Evolutionary conservation across 345 rosid genomes (phyloP), one percentile per base, ranked within the genome.

Genomic region (Populus simonii): DNA sequence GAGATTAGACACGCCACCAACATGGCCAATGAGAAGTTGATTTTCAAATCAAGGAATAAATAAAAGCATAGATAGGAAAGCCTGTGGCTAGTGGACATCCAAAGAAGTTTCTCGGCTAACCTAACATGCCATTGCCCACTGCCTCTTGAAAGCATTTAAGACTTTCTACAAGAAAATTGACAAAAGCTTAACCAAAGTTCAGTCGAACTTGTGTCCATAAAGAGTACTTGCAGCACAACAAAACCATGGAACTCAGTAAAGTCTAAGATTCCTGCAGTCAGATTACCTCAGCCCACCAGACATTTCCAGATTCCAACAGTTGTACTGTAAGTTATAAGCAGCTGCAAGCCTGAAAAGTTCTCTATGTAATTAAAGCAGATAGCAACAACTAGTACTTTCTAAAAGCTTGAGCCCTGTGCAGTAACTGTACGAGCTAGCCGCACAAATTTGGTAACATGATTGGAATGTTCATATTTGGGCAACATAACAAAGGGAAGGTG

Each of bases 371-470:
- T 45, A 68, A 73, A 68, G 66, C 55, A 70, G 41, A 66, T 27
- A n/a, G 29, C 33, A 57, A 35, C 59, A 74, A 45, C 13, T 17
- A 39, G 25, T 38, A 68, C 74, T 33, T 70, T 17, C 47, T 66
- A 10, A 67, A 29, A 76, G 31, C 76, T 79, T 71, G 63, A 18
- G 38, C 36, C 23, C 70, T 62, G 43, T 43, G 25, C 31, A 65
- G 70, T 23, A 31, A 51, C 36, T 20, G 75, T 39, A 67, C 20
- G 29, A 16, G 27, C 73, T 13, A 39, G 45, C 69, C 49, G 67
- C 81, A 69, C 62, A 66, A 29, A 70, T 23, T 55, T 25, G 68
- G 59, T 59, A 31, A 76, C 57, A 71, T 75, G 68, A 76, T 31
- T 72, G 55, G 31, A 41, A 55, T 68, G 69, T 49, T 74, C 74